Evolutionary conservation across 2,329 filamentous ascomycete species (phyloP).

Genomic region (Phialophora chinensis): DNA sequence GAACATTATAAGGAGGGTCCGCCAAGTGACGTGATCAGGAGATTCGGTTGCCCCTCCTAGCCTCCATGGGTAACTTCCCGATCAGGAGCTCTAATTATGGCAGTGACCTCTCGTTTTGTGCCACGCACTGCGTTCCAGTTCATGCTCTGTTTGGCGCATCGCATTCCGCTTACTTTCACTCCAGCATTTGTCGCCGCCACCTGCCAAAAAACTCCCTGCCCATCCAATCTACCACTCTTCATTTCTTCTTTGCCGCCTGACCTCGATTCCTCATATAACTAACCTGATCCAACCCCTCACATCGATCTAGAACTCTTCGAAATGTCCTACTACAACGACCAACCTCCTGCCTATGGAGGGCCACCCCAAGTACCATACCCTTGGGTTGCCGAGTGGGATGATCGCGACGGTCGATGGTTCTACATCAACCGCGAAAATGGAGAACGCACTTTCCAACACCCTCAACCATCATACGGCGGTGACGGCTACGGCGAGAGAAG

Average conservation of each 20-base stretch:
- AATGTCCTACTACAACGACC: constrained; percentile 29
- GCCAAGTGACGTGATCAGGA: neutral
- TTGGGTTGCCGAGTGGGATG: constrained; percentile 55
- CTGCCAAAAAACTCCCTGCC: too few relatives aligned
- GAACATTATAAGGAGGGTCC: neutral
- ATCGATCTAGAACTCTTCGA: neutral
- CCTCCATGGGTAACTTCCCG: neutral
- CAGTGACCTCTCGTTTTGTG: constrained; percentile 10
- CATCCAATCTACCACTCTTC: neutral
- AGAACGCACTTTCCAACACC: constrained; percentile 50
- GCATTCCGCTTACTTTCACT: neutral
- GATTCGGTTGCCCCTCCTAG: neutral
- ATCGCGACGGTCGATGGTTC: constrained; percentile 49
- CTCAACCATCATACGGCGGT: constrained; percentile 38
- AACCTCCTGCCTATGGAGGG: constrained; percentile 26
- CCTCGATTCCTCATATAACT: neutral
- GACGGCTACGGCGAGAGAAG: constrained; percentile 19
- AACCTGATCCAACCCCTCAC: neutral
- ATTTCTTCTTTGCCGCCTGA: neutral
- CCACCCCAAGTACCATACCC: constrained; percentile 46
- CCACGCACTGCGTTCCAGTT: constrained; percentile 1
- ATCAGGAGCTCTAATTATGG: neutral
- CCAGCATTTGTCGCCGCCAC: neutral
- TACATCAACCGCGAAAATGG: constrained; percentile 57
- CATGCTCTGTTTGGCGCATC: neutral